Conservation (phyloP, 176 grass and related monocot species). For the Hordeum marinum region DNA sequence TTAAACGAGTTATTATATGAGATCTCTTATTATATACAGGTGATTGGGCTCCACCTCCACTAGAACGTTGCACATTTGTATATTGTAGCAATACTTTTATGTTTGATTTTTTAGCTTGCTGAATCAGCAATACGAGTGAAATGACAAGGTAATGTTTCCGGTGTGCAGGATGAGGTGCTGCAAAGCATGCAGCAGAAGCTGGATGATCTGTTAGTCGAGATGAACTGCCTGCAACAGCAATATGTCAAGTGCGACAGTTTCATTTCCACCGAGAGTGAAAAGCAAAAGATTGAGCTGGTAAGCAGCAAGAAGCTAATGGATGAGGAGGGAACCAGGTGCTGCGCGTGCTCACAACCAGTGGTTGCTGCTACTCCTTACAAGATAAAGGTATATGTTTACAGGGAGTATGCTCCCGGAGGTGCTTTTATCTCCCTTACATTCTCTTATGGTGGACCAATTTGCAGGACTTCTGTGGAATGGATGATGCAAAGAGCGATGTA, state of each 20-base stretch:
- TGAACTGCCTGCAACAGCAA: constrained; percentile 54
- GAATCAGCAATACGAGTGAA: background rate
- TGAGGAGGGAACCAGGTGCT: constrained; percentile 17
- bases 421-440: background rate
- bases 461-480: constrained; percentile 23
- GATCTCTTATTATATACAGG: background rate
- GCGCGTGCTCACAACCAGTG: background rate
- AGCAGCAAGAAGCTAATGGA: constrained; percentile 23
- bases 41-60: background rate
- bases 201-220: constrained; percentile 62
- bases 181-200: constrained; percentile 90
- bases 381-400: constrained; percentile 28
- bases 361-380: constrained; percentile 24
- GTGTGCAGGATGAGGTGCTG: constrained; percentile 60
- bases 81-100: background rate
- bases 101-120: background rate
- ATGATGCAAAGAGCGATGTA: constrained; percentile 26
- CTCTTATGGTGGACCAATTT: constrained; percentile 8
- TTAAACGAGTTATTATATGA: background rate
- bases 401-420: background rate
- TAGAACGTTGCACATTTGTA: background rate
- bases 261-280: constrained; percentile 21
- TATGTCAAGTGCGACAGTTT: constrained; percentile 31
- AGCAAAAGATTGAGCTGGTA: background rate
- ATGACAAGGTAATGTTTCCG: background rate